These are phyloP conservation scores for Penicillium thymicola DNA, from an alignment of 2,329 filamentous ascomycete species.

Conservation along the genomic window DNA sequence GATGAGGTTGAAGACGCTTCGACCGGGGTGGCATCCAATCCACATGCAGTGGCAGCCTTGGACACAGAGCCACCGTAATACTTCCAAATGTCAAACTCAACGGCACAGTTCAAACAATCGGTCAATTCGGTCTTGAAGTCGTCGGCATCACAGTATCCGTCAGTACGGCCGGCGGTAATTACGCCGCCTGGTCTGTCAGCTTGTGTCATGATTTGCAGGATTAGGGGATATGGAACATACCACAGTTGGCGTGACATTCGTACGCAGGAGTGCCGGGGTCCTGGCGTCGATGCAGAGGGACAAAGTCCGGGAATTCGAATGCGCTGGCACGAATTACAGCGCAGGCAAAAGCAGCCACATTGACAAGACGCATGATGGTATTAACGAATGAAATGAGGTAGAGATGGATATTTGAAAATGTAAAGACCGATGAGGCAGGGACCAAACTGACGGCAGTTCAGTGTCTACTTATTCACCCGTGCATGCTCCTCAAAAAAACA, in stretches of 20 bases:
- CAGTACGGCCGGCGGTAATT: background rate
- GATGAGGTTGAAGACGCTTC: background rate
- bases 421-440: background rate
- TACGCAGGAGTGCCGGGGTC: slow-evolving; percentile 31
- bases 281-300: slow-evolving; percentile 5
- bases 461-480: background rate
- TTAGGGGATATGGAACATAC: slow-evolving; percentile 16
- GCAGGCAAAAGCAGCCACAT: slow-evolving; percentile 1
- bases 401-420: too few species aligned
- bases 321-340: background rate
- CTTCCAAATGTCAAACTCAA: slow-evolving; percentile 45
- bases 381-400: background rate
- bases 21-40: slow-evolving; percentile 19
- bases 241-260: slow-evolving; percentile 36
- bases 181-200: background rate
- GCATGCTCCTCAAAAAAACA: background rate
- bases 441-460: background rate
- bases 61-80: slow-evolving; percentile 42
- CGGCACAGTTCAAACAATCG: slow-evolving; percentile 43
- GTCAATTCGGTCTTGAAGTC: slow-evolving; percentile 26
- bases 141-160: background rate
- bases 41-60: slow-evolving; percentile 36
- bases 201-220: background rate
- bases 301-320: background rate
- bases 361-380: background rate